Conservation (phyloP, 805 yeast genomes). For the Pichia gijzeniarum region DNA sequence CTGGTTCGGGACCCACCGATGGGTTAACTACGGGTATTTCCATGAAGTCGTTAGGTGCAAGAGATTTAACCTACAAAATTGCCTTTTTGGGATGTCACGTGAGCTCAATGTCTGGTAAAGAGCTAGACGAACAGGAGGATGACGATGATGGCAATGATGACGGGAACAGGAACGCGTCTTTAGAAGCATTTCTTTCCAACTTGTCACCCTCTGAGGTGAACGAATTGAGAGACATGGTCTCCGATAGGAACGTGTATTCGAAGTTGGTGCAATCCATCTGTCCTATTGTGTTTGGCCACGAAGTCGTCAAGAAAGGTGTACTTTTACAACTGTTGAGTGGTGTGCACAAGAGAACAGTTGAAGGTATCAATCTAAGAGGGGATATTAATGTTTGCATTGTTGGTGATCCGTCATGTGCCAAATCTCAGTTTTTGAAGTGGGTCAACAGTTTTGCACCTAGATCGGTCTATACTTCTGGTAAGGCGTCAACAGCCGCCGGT, state of each 20-base stretch:
- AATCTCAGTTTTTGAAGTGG: constrained; percentile 91
- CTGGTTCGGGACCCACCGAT: constrained; percentile 44
- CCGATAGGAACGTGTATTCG: constrained; percentile 76
- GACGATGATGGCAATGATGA: constrained; percentile 22
- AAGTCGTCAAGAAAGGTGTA: constrained; percentile 86
- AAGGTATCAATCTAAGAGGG: constrained; percentile 92
- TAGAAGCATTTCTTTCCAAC: constrained; percentile 71
- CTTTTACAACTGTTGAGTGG: constrained; percentile 88
- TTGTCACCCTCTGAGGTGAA: constrained; percentile 75
- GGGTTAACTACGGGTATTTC: constrained; percentile 78
- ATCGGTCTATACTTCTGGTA: constrained; percentile 95
- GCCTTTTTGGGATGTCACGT: constrained; percentile 93
- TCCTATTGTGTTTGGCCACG: constrained; percentile 96
- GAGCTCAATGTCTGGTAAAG: constrained; percentile 46
- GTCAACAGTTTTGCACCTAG: constrained; percentile 89
- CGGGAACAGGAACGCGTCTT: constrained; percentile 28
- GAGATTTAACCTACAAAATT: constrained; percentile 86
- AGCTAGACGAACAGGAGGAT: too few species aligned
- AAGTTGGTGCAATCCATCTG: constrained; percentile 85
- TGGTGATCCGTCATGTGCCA: constrained; percentile 97
- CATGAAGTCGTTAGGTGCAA: constrained; percentile 83
- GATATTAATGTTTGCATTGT: constrained; percentile 94
- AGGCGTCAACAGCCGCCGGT: constrained; percentile 98
- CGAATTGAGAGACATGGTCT: constrained; percentile 85
- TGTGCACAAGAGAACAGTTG: constrained; percentile 88